phyloP scores from a whole-genome alignment of 257 asterid genomes.

The Lavandula angustifolia region DNA sequence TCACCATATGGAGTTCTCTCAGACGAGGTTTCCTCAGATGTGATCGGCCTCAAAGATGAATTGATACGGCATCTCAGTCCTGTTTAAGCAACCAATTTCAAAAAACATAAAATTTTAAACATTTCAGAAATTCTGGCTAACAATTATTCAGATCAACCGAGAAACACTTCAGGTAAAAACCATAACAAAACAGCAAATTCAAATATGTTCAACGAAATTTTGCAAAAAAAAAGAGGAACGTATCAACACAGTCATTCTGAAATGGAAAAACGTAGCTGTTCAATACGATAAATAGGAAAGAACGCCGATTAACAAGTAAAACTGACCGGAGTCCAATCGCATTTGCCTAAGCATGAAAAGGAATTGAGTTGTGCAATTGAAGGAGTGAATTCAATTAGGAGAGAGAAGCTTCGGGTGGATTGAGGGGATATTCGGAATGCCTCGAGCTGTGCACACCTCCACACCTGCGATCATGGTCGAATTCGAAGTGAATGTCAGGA shows the following conservation, averaged over 20 bases:
- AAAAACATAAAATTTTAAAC: neutral
- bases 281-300: neutral
- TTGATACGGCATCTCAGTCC: slow-evolving; percentile 30
- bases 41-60: slow-evolving; percentile 34
- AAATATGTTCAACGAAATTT: neutral
- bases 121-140: neutral
- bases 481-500: neutral
- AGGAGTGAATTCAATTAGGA: slow-evolving; percentile 20
- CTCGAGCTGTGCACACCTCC: slow-evolving; percentile 56
- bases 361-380: slow-evolving; percentile 13
- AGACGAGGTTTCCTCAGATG: slow-evolving; percentile 37
- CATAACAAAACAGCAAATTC: neutral
- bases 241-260: slow-evolving; percentile 3
- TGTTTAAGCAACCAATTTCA: slow-evolving; percentile 19
- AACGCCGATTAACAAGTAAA: neutral
- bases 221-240: neutral
- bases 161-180: neutral
- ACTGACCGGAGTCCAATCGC: slow-evolving; percentile 32
- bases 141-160: neutral
- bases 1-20: slow-evolving; percentile 21
- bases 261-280: neutral
- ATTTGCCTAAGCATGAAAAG: slow-evolving; percentile 28
- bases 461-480: slow-evolving; percentile 27
- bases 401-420: slow-evolving; percentile 26
- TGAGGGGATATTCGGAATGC: slow-evolving; percentile 34